phyloP scores from a whole-genome alignment of 495 filamentous ascomycete species.

The Margaritispora aquatica region DNA sequence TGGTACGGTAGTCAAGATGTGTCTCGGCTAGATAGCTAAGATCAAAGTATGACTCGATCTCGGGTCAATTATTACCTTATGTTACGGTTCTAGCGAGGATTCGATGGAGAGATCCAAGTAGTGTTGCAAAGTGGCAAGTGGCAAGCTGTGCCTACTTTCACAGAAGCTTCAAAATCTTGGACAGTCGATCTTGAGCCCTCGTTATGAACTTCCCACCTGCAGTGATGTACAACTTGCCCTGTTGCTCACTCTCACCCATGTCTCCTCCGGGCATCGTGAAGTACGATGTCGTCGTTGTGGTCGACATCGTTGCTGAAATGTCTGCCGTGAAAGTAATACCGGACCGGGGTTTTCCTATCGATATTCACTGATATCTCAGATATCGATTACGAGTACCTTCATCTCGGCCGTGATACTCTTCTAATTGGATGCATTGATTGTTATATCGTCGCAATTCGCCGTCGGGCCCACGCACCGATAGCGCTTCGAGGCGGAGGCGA shows the following conservation, averaged over 20 bases:
- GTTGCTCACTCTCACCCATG: background rate
- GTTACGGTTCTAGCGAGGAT: too few relatives aligned
- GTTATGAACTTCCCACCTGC: too few relatives aligned
- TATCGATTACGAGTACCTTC: background rate
- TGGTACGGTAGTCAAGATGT: background rate
- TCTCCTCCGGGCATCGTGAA: background rate
- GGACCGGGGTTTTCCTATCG: slow-evolving; percentile 1
- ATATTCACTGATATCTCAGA: background rate
- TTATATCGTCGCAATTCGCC: background rate
- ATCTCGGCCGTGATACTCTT: background rate
- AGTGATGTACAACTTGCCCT: too few relatives aligned
- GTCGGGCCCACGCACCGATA: slow-evolving; percentile 1
- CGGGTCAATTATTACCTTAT: too few relatives aligned
- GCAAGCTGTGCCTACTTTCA: background rate
- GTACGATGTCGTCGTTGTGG: background rate
- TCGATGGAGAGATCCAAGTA: too few relatives aligned
- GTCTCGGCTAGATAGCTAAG: slow-evolving; percentile 1
- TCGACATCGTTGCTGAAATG: background rate
- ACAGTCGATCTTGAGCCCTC: too few relatives aligned
- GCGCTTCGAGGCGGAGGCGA: too few relatives aligned
- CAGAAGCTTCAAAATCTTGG: too few relatives aligned
- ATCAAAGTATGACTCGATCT: background rate
- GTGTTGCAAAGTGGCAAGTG: too few relatives aligned
- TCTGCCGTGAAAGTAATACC: background rate
- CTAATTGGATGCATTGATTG: background rate